A percentile compares a stretch with the other conserved stretches of the same genome.
Conservation (phyloP, 2,329 filamentous ascomycete genomes). For the Penicillium nordicum region DNA sequence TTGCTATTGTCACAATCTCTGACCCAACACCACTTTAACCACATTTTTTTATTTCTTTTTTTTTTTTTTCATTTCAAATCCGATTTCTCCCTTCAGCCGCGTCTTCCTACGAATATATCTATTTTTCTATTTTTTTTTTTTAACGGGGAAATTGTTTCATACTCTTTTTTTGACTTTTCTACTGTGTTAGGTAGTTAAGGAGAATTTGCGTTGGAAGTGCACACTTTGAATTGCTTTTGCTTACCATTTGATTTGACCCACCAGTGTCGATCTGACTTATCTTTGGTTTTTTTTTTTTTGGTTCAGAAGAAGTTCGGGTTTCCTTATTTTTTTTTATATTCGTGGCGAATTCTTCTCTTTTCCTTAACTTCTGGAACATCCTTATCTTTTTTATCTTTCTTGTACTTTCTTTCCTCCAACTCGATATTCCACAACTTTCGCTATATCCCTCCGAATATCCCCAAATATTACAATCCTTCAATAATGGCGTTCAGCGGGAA, state of each 20-base stretch:
- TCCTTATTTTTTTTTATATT: conserved; percentile 27
- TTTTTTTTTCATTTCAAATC: background rate
- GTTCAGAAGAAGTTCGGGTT: conserved; percentile 10
- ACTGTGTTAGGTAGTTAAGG: too few species aligned
- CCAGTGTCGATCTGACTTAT: conserved; percentile 24
- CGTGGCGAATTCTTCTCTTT: conserved; percentile 23
- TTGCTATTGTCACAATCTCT: conserved; percentile 26
- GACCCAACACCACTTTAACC: background rate
- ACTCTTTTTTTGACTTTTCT: background rate
- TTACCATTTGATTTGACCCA: conserved; percentile 15
- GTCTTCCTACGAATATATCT: conserved; percentile 3
- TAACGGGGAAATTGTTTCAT: background rate
- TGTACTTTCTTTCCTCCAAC: background rate
- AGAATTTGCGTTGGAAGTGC: conserved; percentile 4
- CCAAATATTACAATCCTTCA: background rate
- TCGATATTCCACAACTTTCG: background rate
- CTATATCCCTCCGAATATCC: background rate
- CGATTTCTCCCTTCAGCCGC: conserved; percentile 13
- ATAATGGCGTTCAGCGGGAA: conserved; percentile 31
- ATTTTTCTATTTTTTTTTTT: background rate
- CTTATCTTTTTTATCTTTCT: conserved; percentile 1
- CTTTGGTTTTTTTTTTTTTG: background rate
- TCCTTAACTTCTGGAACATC: background rate
- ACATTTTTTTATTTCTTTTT: background rate
- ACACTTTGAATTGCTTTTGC: conserved; percentile 2